These are phyloP conservation scores for Posidonia oceanica DNA, from an alignment of 116 monocot genomes.

Conservation along the genomic window DNA sequence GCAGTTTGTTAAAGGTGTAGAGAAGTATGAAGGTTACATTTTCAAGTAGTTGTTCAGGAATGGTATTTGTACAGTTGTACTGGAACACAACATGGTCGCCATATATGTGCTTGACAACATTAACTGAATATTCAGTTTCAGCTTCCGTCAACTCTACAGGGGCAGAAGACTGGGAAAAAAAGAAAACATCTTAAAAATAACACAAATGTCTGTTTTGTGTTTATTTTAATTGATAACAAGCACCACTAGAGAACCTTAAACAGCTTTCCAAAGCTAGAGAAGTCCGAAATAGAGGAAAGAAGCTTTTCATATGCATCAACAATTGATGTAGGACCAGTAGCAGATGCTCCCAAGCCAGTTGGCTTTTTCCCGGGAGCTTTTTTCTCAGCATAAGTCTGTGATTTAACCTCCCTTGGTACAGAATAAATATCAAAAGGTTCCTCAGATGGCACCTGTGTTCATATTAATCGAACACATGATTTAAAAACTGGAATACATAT, in stretches of 20 bases:
- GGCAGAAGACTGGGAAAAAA: conserved; percentile 63
- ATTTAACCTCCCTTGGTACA: conserved; percentile 75
- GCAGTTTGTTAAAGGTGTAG: too few species aligned
- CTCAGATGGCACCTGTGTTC: conserved; percentile 63
- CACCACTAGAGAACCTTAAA: conserved; percentile 55
- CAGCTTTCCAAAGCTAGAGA: conserved; percentile 78
- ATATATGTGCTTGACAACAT: conserved; percentile 92
- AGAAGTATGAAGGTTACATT: conserved; percentile 34
- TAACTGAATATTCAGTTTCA: conserved; percentile 97
- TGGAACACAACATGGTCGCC: conserved; percentile 78
- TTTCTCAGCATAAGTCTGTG: conserved; percentile 85
- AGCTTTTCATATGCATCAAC: conserved; percentile 85
- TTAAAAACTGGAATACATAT: too few species aligned
- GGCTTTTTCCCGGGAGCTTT: conserved; percentile 71
- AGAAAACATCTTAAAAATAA: background rate
- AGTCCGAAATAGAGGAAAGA: conserved; percentile 84
- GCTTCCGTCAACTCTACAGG: conserved; percentile 97
- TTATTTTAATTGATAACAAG: too few species aligned
- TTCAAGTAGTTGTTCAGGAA: conserved; percentile 86
- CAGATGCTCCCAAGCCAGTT: conserved; percentile 45
- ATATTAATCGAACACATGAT: too few species aligned
- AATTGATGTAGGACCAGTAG: conserved; percentile 37
- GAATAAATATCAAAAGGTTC: conserved; percentile 76
- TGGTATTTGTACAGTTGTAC: conserved; percentile 96
- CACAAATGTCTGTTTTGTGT: too few species aligned